Evolutionary conservation across 805 yeast genomes (phyloP).

Genomic region (Ogataea philodendri): DNA sequence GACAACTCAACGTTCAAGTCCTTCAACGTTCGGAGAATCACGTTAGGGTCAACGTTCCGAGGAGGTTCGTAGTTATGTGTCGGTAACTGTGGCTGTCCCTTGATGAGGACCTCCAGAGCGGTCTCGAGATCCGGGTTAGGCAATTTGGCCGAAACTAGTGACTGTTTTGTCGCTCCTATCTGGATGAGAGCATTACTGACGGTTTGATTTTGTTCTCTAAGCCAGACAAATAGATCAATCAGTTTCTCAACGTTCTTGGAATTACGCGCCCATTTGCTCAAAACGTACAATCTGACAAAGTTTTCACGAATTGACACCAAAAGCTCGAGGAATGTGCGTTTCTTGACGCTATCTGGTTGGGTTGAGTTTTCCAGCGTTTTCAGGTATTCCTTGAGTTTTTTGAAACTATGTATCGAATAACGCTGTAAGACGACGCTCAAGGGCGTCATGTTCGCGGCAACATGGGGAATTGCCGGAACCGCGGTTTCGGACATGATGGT

Average conservation of each 20-base stretch:
- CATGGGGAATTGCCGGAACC: constrained; percentile 55
- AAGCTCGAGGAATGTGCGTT: constrained; percentile 64
- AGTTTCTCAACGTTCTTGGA: constrained; percentile 68
- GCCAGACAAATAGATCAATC: constrained; percentile 87
- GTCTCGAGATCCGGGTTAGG: constrained; percentile 91
- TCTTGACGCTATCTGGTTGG: constrained; percentile 59
- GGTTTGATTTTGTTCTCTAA: constrained; percentile 71
- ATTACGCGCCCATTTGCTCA: constrained; percentile 84
- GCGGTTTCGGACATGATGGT: constrained; percentile 10
- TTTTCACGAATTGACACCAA: constrained; percentile 77
- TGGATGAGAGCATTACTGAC: constrained; percentile 64
- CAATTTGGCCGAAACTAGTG: constrained; percentile 82
- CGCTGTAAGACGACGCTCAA: constrained; percentile 56
- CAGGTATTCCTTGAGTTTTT: constrained; percentile 58
- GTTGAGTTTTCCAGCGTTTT: constrained; percentile 54
- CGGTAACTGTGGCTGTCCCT: constrained; percentile 74
- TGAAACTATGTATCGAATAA: constrained; percentile 59
- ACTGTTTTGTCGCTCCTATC: constrained; percentile 63
- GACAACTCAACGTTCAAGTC: constrained; percentile 73
- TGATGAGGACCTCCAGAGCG: constrained; percentile 76
- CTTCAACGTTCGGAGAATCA: constrained; percentile 57
- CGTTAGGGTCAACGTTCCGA: constrained; percentile 49
- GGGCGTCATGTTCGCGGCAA: constrained; percentile 67
- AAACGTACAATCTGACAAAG: constrained; percentile 77
- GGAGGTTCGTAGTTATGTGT: constrained; percentile 55